Base-by-base conservation (phyloP, 2,329 filamentous ascomycete species). In the Penicillium sp. region DNA sequence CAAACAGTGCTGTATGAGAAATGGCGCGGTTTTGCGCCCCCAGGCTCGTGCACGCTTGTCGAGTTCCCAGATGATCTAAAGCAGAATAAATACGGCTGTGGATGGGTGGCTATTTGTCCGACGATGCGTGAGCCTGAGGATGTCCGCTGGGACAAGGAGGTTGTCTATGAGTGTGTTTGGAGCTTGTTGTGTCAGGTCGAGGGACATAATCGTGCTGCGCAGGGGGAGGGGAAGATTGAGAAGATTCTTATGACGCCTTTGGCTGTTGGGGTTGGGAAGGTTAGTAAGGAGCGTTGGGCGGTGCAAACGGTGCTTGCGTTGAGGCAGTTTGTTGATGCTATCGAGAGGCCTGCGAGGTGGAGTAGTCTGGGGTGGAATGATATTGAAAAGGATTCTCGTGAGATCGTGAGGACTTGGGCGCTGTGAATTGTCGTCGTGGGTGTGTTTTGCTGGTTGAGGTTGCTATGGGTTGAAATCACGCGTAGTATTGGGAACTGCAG, bases 401-500 rank as follows among this genome's bases (percentile, higher is more conserved):
- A 67, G 13, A 42, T 66, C 41, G 45, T 37, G 29, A 40, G 23
- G 27, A 67, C 64, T 49, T 67, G 65, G 65, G 45, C 46, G 41
- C 23, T 43, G 9, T 54, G 13, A 47, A 33, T 47, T 48, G 45
- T 17, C 2, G 7, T 19, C 3, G 17, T 29, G 25, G 25, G 10
- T 15, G 42, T 17, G 13, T 5, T 23, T 40, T 7, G 2, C 38
- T 19, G n/a, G 19, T 8, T 12, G 21, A 13, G 25, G 15, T 19
- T 35, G 7, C 21, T 17, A 23, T 12, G 6, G 9, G 19, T 4
- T n/a, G 17, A n/a, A 33, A 33, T 13, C 38, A 87, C 97, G n/a
- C 86, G 94, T 40, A 96, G 91, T 56, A 96, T 91, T 61, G 86
- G 86, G 45, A 93, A 97, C 74, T 97, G 93, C 93, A 96, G 90